These are phyloP conservation scores for Chaetomium olivaceum DNA, from an alignment of 2,329 filamentous ascomycete genomes.

Conservation along the genomic window DNA sequence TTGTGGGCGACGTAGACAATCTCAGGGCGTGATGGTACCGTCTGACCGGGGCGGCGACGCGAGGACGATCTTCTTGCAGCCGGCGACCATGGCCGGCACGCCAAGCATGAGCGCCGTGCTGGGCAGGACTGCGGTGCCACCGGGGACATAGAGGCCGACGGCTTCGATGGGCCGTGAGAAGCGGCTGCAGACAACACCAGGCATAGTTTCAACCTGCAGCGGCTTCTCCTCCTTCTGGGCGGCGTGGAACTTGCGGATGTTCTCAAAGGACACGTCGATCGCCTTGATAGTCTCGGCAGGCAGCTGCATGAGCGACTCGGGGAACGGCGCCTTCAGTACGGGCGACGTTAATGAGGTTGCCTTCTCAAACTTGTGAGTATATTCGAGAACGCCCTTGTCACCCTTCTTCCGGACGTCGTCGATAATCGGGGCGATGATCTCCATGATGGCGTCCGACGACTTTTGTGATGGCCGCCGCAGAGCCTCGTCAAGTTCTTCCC, in stretches of 20 bases:
- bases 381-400: slow-evolving; percentile 84
- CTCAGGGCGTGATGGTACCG: slow-evolving; percentile 88
- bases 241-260: slow-evolving; percentile 90
- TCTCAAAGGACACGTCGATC: slow-evolving; percentile 92
- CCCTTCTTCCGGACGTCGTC: slow-evolving; percentile 80
- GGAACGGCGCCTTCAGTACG: slow-evolving; percentile 87
- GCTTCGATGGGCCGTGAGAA: slow-evolving; percentile 91
- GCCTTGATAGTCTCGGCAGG: slow-evolving; percentile 80
- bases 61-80: slow-evolving; percentile 91
- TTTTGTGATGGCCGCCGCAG: slow-evolving; percentile 90
- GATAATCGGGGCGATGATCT: slow-evolving; percentile 88
- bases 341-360: slow-evolving; percentile 87
- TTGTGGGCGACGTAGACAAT: slow-evolving; percentile 98
- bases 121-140: slow-evolving; percentile 93
- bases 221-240: slow-evolving; percentile 84
- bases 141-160: slow-evolving; percentile 94
- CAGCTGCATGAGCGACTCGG: slow-evolving; percentile 80
- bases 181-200: slow-evolving; percentile 89
- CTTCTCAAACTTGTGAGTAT: slow-evolving; percentile 98
- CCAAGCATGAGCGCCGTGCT: slow-evolving; percentile 97
- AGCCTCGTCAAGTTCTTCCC: slow-evolving; percentile 67
- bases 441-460: slow-evolving; percentile 90
- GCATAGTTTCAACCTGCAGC: slow-evolving; percentile 93
- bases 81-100: slow-evolving; percentile 95
- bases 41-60: slow-evolving; percentile 88